Evolutionary conservation across 2,329 filamentous ascomycete genomes (phyloP), one percentile per base, ranked within the genome.

Genomic region (Ophidiomyces ophidiicola): DNA sequence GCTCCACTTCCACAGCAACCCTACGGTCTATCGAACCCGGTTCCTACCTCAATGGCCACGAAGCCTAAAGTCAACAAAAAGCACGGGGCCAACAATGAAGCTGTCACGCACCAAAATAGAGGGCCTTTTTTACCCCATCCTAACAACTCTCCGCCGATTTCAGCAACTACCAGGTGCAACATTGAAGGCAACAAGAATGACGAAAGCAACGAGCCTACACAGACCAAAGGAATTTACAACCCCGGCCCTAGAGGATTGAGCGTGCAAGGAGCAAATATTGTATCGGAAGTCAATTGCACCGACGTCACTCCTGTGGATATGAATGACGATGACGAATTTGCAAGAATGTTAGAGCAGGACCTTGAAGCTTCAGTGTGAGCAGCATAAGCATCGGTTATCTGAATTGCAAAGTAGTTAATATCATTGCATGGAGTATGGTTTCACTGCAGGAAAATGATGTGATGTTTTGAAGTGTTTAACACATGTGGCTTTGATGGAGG

Each of bases 311-410:
- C n/a, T n/a, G 12, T 15, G 11, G 12, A 20, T 15, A 28, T 25
- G 8, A 24, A 23, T 35, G 23, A 44, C 3, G 46, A 53, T 28
- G 53, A 54, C 15, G 50, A 54, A 12, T 35, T 56, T 12, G 48
- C 46, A 15, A 52, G 44, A 25, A 39, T 47, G 42, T 47, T 55
- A 44, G 53, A 56, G 36, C 45, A 44, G 39, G 53, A 57, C 35
- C 32, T 57, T n/a, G 46, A 40, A 33, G 18, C 19, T 10, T 34
- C 36, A 29, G 19, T 6, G 15, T 33, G 10, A 32, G 24, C 6
- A 17, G 7, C 11, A 29, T 18, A 8, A 14, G 7, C 18, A n/a
- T 30, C 12, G 4, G 23, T 25, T 7, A 25, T 36, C 26, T 24
- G n/a, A 32, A 19, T 12, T 25, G 4, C n/a, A 6, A n/a, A 11